phyloP scores from a whole-genome alignment of 2,329 filamentous ascomycete species.

The Thyridium curvatum region DNA sequence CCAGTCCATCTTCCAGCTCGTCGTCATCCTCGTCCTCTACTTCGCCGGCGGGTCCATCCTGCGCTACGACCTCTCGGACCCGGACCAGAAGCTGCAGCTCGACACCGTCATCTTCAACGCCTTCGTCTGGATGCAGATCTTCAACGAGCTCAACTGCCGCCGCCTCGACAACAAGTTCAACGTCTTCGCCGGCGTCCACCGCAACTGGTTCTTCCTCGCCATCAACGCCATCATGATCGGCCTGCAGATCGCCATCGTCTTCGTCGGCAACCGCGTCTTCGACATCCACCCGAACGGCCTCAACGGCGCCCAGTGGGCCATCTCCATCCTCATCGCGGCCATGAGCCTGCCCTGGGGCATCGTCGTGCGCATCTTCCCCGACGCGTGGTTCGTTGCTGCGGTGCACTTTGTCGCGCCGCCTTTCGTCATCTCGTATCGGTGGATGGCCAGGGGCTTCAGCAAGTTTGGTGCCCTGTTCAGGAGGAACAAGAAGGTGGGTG shows the following conservation, averaged over 20 bases:
- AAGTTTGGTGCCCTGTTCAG: conserved; percentile 8
- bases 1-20: conserved; percentile 82
- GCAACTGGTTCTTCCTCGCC: conserved; percentile 74
- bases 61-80: conserved; percentile 39
- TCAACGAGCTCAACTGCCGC: conserved; percentile 70
- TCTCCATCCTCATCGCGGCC: conserved; percentile 11
- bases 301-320: conserved; percentile 7
- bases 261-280: conserved; percentile 6
- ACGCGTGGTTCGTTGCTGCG: conserved; percentile 28
- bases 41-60: conserved; percentile 59
- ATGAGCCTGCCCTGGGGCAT: conserved; percentile 44
- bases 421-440: conserved; percentile 17
- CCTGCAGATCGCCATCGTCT: conserved; percentile 2
- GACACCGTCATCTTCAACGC: conserved; percentile 73
- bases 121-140: conserved; percentile 84
- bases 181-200: conserved; percentile 74
- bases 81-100: conserved; percentile 44
- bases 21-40: conserved; percentile 71
- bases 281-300: conserved; percentile 4
- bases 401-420: conserved; percentile 20
- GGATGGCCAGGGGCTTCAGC: conserved; percentile 10
- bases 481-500: conserved; percentile 3
- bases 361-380: conserved; percentile 43
- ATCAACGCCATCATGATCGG: conserved; percentile 78
- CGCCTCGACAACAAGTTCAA: conserved; percentile 87